phyloP scores from a whole-genome alignment of 495 filamentous ascomycete genomes.

The Penicillium crystallinum region DNA sequence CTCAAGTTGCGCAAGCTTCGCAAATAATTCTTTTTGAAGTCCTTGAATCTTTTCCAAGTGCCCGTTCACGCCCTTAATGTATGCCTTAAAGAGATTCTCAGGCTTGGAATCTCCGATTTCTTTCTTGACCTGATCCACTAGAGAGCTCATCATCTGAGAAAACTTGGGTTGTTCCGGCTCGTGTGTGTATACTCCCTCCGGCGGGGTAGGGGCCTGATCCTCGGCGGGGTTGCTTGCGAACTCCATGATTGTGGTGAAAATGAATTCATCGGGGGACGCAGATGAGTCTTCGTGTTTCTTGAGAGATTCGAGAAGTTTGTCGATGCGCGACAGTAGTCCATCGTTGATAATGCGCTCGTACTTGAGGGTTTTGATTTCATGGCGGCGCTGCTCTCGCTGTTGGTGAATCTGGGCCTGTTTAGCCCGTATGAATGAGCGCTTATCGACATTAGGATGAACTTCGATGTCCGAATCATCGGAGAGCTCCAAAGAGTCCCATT shows the following conservation, averaged over 20 bases:
- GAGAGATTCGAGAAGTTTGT: constrained; percentile 65
- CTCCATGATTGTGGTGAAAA: constrained; percentile 85
- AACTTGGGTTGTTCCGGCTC: constrained; percentile 76
- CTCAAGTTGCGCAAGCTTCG: constrained; percentile 74
- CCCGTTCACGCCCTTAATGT: constrained; percentile 65
- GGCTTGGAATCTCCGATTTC: constrained; percentile 66
- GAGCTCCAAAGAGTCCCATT: constrained; percentile 93
- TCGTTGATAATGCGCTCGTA: constrained; percentile 94
- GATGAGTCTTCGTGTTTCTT: constrained; percentile 62
- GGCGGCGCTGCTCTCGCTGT: constrained; percentile 74
- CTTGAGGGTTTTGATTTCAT: constrained; percentile 84
- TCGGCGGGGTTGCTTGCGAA: constrained; percentile 62
- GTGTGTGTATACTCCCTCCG: constrained; percentile 71
- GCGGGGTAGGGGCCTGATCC: constrained; percentile 66
- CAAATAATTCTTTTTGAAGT: constrained; percentile 67
- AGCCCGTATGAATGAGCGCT: constrained; percentile 94
- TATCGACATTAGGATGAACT: constrained; percentile 98
- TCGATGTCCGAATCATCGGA: constrained; percentile 98
- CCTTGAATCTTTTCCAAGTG: constrained; percentile 73
- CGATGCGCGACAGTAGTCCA: constrained; percentile 76
- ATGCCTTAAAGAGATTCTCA: constrained; percentile 61
- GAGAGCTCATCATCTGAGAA: constrained; percentile 88
- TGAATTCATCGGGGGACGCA: constrained; percentile 70
- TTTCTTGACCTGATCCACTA: constrained; percentile 93
- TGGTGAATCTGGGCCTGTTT: constrained; percentile 96